phyloP scores from a whole-genome alignment of 2,329 filamentous ascomycete species.

The Phyllosticta capitalensis region DNA sequence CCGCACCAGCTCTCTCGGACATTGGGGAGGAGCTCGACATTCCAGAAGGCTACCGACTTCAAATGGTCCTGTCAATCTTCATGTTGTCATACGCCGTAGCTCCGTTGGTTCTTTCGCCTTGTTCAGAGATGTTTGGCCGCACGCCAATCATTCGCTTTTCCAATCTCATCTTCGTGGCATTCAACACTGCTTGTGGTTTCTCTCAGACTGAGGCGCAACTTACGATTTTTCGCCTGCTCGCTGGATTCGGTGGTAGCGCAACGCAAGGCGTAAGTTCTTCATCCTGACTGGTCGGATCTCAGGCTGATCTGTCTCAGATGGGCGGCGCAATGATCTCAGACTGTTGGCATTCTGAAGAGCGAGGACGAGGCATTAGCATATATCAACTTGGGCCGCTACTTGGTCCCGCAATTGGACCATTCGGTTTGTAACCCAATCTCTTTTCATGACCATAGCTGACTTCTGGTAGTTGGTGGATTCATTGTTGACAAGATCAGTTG shows the following conservation, averaged over 20 bases:
- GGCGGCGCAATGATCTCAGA: constrained; percentile 36
- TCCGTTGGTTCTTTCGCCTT: constrained; percentile 27
- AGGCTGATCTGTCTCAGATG: neutral
- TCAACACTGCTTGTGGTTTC: constrained; percentile 32
- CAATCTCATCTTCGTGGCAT: constrained; percentile 27
- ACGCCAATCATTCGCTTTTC: constrained; percentile 27
- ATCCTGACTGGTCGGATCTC: neutral
- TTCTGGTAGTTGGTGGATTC: constrained; percentile 38
- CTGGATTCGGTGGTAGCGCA: constrained; percentile 29
- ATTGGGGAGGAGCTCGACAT: constrained; percentile 28
- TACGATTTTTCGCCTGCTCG: constrained; percentile 28
- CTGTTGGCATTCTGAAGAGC: constrained; percentile 50
- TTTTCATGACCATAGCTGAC: neutral
- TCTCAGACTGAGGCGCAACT: constrained; percentile 25
- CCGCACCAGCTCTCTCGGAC: constrained; percentile 25
- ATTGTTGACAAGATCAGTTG: constrained; percentile 36
- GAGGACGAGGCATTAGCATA: constrained; percentile 52
- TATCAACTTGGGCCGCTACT: constrained; percentile 56
- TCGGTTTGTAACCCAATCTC: constrained; percentile 26
- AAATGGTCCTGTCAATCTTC: constrained; percentile 29
- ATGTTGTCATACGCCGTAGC: constrained; percentile 32
- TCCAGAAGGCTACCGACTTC: constrained; percentile 17
- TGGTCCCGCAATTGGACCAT: constrained; percentile 56
- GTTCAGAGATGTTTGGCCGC: constrained; percentile 28
- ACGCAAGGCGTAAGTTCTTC: constrained; percentile 26